Evolutionary conservation across 371 early-diverging fungal species (phyloP).

Genomic region (Mucor mucedo): DNA sequence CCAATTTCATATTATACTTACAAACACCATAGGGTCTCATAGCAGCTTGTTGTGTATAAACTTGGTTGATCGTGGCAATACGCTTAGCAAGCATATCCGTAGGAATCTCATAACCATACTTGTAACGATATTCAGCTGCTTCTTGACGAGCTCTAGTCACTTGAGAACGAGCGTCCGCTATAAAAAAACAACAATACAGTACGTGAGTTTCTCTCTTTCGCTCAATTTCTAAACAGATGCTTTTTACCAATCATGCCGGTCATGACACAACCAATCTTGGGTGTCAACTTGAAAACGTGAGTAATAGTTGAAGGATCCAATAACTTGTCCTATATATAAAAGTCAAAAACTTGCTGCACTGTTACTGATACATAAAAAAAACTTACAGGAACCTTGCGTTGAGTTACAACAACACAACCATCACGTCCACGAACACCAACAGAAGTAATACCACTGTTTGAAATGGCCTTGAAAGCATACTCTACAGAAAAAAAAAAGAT

Average conservation of each 20-base stretch:
- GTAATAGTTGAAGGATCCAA: constrained; percentile 95
- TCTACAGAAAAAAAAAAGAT: constrained; percentile 60
- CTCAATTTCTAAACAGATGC: background rate
- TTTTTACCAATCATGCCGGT: constrained; percentile 87
- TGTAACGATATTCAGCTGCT: constrained; percentile 98
- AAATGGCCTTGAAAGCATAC: constrained; percentile 99
- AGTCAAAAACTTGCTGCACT: background rate
- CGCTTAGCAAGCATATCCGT: constrained; percentile 96
- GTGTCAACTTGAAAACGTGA: constrained; percentile 92
- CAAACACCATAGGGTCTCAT: constrained; percentile 98
- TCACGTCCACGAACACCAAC: constrained; percentile 95
- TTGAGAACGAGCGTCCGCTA: constrained; percentile 94
- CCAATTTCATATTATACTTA: constrained; percentile 48
- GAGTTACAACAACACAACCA: constrained; percentile 91
- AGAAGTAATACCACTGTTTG: constrained; percentile 93
- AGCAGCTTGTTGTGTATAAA: constrained; percentile 98
- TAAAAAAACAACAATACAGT: background rate
- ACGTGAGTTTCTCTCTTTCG: background rate
- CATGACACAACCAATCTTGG: constrained; percentile 96
- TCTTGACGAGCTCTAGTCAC: constrained; percentile 93
- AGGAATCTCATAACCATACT: constrained; percentile 97
- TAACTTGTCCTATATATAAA: constrained; percentile 82
- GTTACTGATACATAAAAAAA: background rate
- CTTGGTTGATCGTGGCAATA: constrained; percentile 97
- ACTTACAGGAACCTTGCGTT: constrained; percentile 95